phyloP scores from a whole-genome alignment of 345 rosid species.

The Citrus sp. region DNA sequence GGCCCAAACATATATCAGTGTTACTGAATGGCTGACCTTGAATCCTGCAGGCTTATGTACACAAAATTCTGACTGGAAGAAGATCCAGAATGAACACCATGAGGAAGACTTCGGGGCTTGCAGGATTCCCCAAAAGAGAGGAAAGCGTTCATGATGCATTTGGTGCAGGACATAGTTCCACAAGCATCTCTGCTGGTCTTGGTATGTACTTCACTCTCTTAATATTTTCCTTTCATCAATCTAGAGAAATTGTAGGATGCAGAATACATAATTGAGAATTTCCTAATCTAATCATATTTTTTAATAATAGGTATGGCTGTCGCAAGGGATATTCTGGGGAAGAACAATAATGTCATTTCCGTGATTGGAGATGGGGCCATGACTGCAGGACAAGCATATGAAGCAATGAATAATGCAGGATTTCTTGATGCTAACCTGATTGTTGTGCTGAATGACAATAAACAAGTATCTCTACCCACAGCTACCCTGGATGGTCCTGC shows the following conservation, averaged over 20 bases:
- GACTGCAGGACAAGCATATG: conserved; percentile 80
- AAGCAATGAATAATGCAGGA: conserved; percentile 76
- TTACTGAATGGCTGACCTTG: background rate
- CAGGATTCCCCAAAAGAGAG: conserved; percentile 75
- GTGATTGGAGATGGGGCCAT: conserved; percentile 83
- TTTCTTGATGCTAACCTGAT: conserved; percentile 59
- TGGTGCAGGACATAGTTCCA: conserved; percentile 74
- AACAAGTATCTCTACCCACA: conserved; percentile 73
- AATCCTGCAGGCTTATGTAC: conserved; percentile 58
- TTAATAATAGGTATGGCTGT: conserved; percentile 60
- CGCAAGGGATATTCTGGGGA: conserved; percentile 58
- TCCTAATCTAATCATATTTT: background rate
- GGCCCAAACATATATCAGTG: background rate
- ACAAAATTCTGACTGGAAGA: conserved; percentile 76
- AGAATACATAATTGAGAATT: background rate
- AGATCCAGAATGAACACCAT: conserved; percentile 67
- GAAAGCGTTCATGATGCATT: conserved; percentile 70
- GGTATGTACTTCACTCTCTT: conserved; percentile 34
- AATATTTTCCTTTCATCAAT: background rate
- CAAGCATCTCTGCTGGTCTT: conserved; percentile 81
- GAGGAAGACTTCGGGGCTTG: conserved; percentile 65
- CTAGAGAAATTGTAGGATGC: background rate
- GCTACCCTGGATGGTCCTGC: conserved; percentile 79
- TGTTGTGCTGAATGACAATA: conserved; percentile 59
- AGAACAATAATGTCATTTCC: conserved; percentile 55